A percentile compares a stretch with the other conserved stretches of the same genome.
phyloP scores from a whole-genome alignment of 2,329 filamentous ascomycete species.

The Thielaviopsis euricoi region DNA sequence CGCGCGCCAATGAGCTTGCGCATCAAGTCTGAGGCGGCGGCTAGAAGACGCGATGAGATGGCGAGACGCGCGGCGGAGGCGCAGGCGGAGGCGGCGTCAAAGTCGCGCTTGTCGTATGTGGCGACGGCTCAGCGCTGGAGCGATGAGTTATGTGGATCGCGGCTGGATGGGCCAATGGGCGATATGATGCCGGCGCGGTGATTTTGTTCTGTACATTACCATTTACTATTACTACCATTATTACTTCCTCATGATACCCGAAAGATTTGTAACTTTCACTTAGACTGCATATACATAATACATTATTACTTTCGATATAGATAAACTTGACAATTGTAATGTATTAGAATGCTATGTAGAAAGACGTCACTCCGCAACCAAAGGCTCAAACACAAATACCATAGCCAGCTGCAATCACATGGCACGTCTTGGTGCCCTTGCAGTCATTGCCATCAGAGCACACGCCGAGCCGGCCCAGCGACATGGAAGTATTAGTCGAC shows the following conservation, averaged over 20 bases:
- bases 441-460: background rate
- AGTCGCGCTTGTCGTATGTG: background rate
- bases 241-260: background rate
- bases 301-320: background rate
- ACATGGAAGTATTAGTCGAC: background rate
- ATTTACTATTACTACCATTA: background rate
- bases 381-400: background rate
- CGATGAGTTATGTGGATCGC: background rate
- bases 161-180: slow-evolving; percentile 8
- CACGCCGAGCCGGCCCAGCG: background rate
- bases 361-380: no score
- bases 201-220: background rate
- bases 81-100: background rate
- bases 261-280: background rate
- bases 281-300: background rate
- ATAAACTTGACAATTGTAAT: no score
- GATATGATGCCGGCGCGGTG: slow-evolving; percentile 10
- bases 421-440: background rate
- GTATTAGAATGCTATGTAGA: background rate
- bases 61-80: background rate
- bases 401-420: background rate
- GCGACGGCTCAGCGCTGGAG: background rate
- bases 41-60: background rate
- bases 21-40: background rate
- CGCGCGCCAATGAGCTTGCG: background rate